Percentiles rank a stretch among this genome's conserved stretches.
Conservation (phyloP, 768 basidiomycete genomes). For the Suillus plorans region DNA sequence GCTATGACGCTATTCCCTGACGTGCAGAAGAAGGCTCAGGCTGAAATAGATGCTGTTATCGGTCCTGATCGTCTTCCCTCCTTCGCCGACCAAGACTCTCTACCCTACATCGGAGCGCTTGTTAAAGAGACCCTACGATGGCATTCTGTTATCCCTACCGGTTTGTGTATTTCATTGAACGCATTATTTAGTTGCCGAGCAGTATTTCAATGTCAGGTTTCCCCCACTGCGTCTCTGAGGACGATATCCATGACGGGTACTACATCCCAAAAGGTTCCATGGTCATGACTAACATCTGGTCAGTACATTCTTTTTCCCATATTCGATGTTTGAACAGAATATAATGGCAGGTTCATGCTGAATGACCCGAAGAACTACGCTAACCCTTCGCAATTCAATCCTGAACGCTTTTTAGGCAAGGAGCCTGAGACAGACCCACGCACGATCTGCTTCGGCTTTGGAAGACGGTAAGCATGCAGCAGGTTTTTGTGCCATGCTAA, state of each 20-base stretch:
- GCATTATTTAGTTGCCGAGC: slow-evolving; percentile 31
- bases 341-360: slow-evolving; percentile 28
- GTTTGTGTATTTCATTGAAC: slow-evolving; percentile 39
- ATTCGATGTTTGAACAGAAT: slow-evolving; percentile 1
- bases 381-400: too few species aligned
- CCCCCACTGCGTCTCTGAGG: slow-evolving; percentile 56
- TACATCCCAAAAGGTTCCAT: slow-evolving; percentile 51
- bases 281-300: slow-evolving; percentile 26
- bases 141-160: slow-evolving; percentile 38
- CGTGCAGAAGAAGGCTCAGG: slow-evolving; percentile 57
- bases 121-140: slow-evolving; percentile 55
- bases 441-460: slow-evolving; percentile 67
- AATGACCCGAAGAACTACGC: too few species aligned
- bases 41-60: slow-evolving; percentile 59
- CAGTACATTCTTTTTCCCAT: slow-evolving; percentile 11
- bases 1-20: slow-evolving; percentile 30
- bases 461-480: slow-evolving; percentile 47
- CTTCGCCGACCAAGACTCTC: slow-evolving; percentile 52
- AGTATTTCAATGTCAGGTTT: slow-evolving; percentile 11
- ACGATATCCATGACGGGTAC: slow-evolving; percentile 62
- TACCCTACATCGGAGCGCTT: slow-evolving; percentile 64
- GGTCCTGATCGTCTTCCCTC: slow-evolving; percentile 61
- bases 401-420: too few species aligned
- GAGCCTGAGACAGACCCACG: slow-evolving; percentile 56
- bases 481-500: slow-evolving; percentile 11